phyloP scores from a whole-genome alignment of 2,329 filamentous ascomycete genomes.

The Catunica adiposa region DNA sequence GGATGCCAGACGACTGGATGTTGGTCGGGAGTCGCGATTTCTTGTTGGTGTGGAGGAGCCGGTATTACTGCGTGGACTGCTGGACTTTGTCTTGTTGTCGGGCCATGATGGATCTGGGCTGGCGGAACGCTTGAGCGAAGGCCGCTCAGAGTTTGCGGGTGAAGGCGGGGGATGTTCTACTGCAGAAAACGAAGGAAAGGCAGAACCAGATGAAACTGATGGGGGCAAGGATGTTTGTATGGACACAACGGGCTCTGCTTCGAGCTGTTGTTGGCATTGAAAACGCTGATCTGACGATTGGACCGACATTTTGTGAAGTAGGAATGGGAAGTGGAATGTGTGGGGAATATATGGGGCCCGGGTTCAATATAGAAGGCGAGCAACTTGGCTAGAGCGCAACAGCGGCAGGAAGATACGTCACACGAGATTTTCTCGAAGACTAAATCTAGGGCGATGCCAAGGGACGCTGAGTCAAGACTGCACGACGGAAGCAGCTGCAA shows the following conservation, averaged over 20 bases:
- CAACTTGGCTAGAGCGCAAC: background rate
- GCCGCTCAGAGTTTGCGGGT: slow-evolving; percentile 2
- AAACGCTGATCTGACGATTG: background rate
- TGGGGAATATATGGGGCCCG: no score
- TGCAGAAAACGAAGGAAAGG: background rate
- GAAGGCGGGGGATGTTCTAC: slow-evolving; percentile 4
- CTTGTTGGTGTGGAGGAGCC: background rate
- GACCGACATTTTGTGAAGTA: background rate
- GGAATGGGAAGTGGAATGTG: background rate
- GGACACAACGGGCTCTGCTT: background rate
- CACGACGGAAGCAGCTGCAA: background rate
- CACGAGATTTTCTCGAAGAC: background rate
- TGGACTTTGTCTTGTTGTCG: slow-evolving; percentile 8
- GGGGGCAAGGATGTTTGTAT: background rate
- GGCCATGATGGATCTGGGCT: slow-evolving; percentile 8
- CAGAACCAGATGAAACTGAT: background rate
- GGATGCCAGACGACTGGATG: slow-evolving; percentile 9
- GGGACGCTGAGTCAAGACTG: background rate
- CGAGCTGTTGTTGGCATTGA: background rate
- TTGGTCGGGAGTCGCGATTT: slow-evolving; percentile 3
- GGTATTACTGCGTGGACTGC: background rate
- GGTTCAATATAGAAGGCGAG: no score
- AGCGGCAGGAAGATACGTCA: background rate
- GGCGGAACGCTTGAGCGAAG: slow-evolving; percentile 7
- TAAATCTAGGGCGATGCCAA: background rate